Percentiles rank a stretch among this genome's conserved stretches.
phyloP scores from a whole-genome alignment of 2,329 filamentous ascomycete genomes.

The Xylaria sp. region DNA sequence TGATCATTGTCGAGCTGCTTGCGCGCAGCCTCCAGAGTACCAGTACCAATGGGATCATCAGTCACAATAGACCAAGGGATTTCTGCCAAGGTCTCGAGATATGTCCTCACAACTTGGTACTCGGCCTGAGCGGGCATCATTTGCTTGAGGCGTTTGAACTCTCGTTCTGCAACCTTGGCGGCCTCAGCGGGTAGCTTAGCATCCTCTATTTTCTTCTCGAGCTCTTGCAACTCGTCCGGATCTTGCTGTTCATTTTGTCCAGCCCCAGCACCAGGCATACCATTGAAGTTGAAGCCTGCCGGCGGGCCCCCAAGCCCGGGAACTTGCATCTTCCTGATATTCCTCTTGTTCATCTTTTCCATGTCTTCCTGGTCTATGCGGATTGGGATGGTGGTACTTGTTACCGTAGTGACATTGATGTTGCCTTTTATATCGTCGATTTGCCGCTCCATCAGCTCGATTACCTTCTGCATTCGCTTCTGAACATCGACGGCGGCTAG shows the following conservation, averaged over 20 bases:
- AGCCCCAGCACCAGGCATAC: constrained; percentile 60
- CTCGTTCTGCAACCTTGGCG: constrained; percentile 88
- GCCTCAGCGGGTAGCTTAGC: constrained; percentile 86
- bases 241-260: constrained; percentile 78
- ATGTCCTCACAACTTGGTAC: constrained; percentile 92
- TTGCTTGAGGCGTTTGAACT: constrained; percentile 87
- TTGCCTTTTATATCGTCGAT: constrained; percentile 86
- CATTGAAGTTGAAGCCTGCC: constrained; percentile 50
- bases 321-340: constrained; percentile 39
- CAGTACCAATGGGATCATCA: constrained; percentile 83
- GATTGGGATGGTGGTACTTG: constrained; percentile 72
- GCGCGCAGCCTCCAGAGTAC: constrained; percentile 81
- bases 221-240: constrained; percentile 87
- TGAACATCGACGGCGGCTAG: constrained; percentile 84
- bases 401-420: constrained; percentile 84
- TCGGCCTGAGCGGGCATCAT: constrained; percentile 98
- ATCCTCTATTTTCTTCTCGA: constrained; percentile 86
- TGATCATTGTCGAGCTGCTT: constrained; percentile 96
- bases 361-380: constrained; percentile 67
- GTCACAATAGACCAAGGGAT: constrained; percentile 91
- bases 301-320: constrained; percentile 35
- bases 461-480: constrained; percentile 81
- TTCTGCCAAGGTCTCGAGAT: constrained; percentile 91
- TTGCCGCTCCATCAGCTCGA: constrained; percentile 85
- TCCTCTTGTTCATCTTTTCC: constrained; percentile 59